phyloP scores from a whole-genome alignment of 139 green algal species.

The Penium margaritaceum region DNA sequence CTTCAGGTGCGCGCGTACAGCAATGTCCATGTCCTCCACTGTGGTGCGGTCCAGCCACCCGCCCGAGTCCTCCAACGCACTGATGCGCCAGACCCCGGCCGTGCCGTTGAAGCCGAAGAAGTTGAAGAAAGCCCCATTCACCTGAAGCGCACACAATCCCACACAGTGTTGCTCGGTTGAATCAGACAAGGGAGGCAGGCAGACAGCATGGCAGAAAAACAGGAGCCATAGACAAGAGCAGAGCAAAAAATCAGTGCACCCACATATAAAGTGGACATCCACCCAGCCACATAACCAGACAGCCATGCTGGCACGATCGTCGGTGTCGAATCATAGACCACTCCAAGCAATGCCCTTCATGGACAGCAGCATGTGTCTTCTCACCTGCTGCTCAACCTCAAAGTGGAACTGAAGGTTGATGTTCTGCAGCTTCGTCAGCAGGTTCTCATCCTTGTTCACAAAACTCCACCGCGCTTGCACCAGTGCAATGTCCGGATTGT shows the following conservation, averaged over 20 bases:
- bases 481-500: slow-evolving; percentile 30
- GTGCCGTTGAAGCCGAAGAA: slow-evolving; percentile 57
- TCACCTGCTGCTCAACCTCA: slow-evolving; percentile 48
- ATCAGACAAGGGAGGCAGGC: too few species aligned
- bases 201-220: too few species aligned
- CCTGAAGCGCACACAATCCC: too few species aligned
- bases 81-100: slow-evolving; percentile 63
- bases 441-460: slow-evolving; percentile 63
- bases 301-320: too few species aligned
- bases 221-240: too few species aligned
- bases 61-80: slow-evolving; percentile 75
- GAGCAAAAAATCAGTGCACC: too few species aligned
- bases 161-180: too few species aligned
- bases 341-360: slow-evolving; percentile 6
- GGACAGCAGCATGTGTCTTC: too few species aligned
- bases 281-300: too few species aligned
- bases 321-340: too few species aligned
- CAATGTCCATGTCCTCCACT: slow-evolving; percentile 67
- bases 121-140: slow-evolving; percentile 31
- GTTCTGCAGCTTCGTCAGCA: slow-evolving; percentile 63
- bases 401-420: slow-evolving; percentile 45
- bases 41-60: slow-evolving; percentile 87
- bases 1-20: slow-evolving; percentile 68
- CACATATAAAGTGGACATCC: too few species aligned
- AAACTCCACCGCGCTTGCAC: slow-evolving; percentile 71